A percentile compares a stretch with the other conserved stretches of the same genome.
phyloP scores from a whole-genome alignment of 2,329 filamentous ascomycete species.

The Beauveria varroae region DNA sequence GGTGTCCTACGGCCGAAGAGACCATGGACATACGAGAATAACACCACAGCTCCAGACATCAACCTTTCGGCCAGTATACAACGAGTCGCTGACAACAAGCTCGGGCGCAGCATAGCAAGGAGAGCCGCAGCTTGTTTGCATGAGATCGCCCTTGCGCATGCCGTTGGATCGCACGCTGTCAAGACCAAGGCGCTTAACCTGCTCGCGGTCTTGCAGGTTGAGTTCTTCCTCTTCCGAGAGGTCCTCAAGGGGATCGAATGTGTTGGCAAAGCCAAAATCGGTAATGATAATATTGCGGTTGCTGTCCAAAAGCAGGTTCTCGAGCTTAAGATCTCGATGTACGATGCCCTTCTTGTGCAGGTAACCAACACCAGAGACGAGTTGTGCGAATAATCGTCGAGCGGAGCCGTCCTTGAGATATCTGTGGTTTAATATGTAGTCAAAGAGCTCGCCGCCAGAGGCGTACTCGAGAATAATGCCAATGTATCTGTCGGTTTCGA shows the following conservation, averaged over 20 bases:
- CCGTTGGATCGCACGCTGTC: constrained; percentile 72
- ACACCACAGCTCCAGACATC: constrained; percentile 99
- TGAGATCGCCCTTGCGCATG: constrained; percentile 79
- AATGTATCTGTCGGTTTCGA: constrained; percentile 93
- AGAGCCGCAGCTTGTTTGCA: constrained; percentile 98
- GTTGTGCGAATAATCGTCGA: constrained; percentile 84
- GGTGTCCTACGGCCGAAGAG: background rate
- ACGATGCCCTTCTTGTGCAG: constrained; percentile 98
- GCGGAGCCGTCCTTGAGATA: constrained; percentile 93
- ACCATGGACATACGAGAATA: constrained; percentile 70
- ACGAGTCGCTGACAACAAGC: constrained; percentile 90
- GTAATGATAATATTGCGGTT: constrained; percentile 99
- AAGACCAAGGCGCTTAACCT: constrained; percentile 76
- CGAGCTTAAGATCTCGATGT: constrained; percentile 91
- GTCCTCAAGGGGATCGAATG: constrained; percentile 84
- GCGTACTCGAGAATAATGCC: constrained; percentile 98
- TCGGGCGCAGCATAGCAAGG: constrained; percentile 97
- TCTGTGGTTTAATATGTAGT: constrained; percentile 94
- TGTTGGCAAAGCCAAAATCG: constrained; percentile 98
- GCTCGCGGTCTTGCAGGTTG: constrained; percentile 78
- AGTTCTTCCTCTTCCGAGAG: constrained; percentile 85
- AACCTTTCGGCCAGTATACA: constrained; percentile 96
- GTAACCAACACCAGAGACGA: constrained; percentile 94
- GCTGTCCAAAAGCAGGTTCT: constrained; percentile 89
- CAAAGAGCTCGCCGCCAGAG: constrained; percentile 93